Base-by-base conservation (phyloP, 371 early-diverging fungal species). In the Choanephora cucurbitarum region DNA sequence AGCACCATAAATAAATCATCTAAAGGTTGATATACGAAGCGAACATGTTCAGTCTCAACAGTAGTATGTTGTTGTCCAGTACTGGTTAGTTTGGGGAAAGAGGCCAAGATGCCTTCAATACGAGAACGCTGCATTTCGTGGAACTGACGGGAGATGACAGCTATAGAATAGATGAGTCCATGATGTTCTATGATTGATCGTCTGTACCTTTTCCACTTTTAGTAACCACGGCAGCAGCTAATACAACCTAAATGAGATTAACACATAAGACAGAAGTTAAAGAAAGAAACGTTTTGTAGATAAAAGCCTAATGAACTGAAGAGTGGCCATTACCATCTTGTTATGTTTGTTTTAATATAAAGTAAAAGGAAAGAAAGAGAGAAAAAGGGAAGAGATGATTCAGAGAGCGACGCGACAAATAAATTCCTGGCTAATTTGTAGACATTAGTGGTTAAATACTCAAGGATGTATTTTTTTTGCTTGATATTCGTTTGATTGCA, bases 1-100 rank as follows among this genome's bases (percentile, higher is more conserved):
- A 96, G 81, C 23, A 95, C 92, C 71, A 91, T 87, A 62, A 89
- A 98, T 48, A 97, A 84, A 11, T 95, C 93, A 50, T 97, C 98
- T 52, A 95, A 82, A 18, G 98, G 97, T 77, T 97, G 91, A 77
- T 96, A 98, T 45, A 97, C 95, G 66, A 94, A 98, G 52, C 99
- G 92, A 17, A 98, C 93, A 48, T 91, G 80, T 39, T 97, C 99
- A 1, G 96, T 97, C 65, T 98, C 97, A 34, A 97, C 89, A 42
- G 92, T 95, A 15, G 99, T 97, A 63, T 97, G 97, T 77, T 98
- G 96, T 62, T 93, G 91, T 17, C 91, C 91, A 5, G 86, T 76
- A 49, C 89, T 86, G 52, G 96, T 91, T 53, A 98, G 81, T 73
- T 96, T 97, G 7, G 99, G 97, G 63, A 98, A 98, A 40, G 96